Evolutionary conservation across 805 yeast genomes (phyloP).

Genomic region (Kluyveromyces lactis): DNA sequence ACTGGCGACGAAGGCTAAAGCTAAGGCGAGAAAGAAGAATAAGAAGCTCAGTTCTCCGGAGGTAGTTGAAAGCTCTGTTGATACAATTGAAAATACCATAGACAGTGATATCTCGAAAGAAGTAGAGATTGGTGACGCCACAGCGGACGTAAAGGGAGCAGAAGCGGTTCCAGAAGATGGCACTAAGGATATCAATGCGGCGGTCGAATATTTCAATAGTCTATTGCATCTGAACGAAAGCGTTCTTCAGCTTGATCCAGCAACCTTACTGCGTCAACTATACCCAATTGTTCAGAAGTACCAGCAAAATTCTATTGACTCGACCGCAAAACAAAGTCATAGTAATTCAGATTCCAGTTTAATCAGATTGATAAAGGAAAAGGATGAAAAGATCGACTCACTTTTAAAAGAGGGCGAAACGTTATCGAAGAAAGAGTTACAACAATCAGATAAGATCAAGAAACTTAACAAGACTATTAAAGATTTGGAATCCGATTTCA

Average conservation of each 20-base stretch:
- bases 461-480: conserved; percentile 39
- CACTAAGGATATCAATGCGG: background rate
- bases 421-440: conserved; percentile 62
- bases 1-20: conserved; percentile 54
- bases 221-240: background rate
- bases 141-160: conserved; percentile 1
- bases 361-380: conserved; percentile 21
- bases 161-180: background rate
- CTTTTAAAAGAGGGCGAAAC: conserved; percentile 70
- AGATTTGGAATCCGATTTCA: conserved; percentile 18
- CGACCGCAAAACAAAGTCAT: background rate
- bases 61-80: background rate
- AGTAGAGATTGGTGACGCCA: background rate
- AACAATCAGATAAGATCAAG: conserved; percentile 57
- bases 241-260: background rate
- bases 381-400: conserved; percentile 54
- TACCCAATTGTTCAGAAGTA: background rate
- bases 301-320: background rate
- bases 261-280: background rate
- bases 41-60: conserved; percentile 17
- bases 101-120: background rate
- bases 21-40: conserved; percentile 23
- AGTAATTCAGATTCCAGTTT: conserved; percentile 13
- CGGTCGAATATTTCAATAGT: background rate
- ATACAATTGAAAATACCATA: conserved; percentile 1